Evolutionary conservation across 2,329 filamentous ascomycete genomes (phyloP), one percentile per base, ranked within the genome.

Genomic region (Epichloe sibirici): DNA sequence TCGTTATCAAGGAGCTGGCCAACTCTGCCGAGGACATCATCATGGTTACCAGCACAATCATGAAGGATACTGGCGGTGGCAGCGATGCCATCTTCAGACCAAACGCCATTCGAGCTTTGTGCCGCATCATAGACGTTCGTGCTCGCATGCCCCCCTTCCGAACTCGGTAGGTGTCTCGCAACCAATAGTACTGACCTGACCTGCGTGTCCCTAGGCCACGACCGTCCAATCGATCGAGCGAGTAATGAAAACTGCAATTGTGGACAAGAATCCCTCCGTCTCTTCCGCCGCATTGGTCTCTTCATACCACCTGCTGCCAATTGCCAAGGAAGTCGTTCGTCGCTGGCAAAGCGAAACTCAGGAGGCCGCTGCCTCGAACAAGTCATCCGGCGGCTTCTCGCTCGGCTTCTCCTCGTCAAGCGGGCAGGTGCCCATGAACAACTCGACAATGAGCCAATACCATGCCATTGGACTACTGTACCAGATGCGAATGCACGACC

Each of bases 311-410:
- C 86, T 98, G 47, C 86, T 98, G 51, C 93, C 93, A 3, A 91
- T 97, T 63, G 91, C 93, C 60, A 87, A 85, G 66, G 93, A 98
- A 69, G 90, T 97, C 60, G 91, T 98, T 59, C 81, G 88, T 66
- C 85, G 93, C 74, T 98, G 93, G 93, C 91, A 97, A 74, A 95
- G 90, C 70, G 93, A 98, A 74, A 95, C 91, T 3, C 90, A 96
- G 68, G 93, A 97, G 74, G 93, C 93, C 44, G 93, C 93, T 45
- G 90, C 90, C 38, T 88, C 88, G 51, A 82, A 79, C 61, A 97
- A 96, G 71, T 91, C 89, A 25, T 88, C 87, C 3, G 82, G 88
- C 55, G 90, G 90, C 51, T 96, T 96, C 74, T 88, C 86, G 38
- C 79, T 97, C 47, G 90, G 91, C 51, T 96, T 96, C 67, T 88